Conservation (phyloP, 148 eudicot species). For the Vaccinium vitisidaea region DNA sequence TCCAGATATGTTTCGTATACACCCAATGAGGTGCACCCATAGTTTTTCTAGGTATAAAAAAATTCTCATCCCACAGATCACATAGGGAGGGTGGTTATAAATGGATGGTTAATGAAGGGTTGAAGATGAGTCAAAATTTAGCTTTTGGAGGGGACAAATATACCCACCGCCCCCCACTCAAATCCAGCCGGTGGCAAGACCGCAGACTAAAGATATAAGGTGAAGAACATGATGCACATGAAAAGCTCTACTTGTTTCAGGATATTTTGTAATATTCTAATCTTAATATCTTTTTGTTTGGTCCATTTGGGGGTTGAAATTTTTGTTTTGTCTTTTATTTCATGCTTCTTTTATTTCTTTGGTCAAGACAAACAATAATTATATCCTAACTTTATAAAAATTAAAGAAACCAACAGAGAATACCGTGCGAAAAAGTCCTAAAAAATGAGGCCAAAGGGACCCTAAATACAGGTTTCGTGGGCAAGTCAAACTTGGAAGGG, state of each 20-base stretch:
- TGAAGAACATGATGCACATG: not conserved
- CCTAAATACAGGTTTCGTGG: no score
- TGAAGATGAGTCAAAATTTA: not conserved
- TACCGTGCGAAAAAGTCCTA: no score
- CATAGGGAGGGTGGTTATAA: not conserved
- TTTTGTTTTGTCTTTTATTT: not conserved
- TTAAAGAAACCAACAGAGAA: no score
- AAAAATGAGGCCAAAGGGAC: no score
- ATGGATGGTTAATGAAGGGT: not conserved
- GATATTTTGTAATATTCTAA: not conserved
- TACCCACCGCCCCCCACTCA: not conserved
- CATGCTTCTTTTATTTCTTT: no score
- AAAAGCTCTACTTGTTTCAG: not conserved
- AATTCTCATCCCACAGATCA: not conserved
- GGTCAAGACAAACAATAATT: no score
- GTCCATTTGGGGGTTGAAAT: not conserved
- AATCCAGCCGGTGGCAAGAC: conserved; percentile 12
- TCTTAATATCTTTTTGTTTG: not conserved
- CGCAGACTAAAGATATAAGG: not conserved
- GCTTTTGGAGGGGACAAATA: not conserved
- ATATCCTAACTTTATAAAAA: no score
- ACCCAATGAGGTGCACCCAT: no score
- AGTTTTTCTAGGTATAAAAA: no score
- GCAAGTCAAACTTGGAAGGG: no score
- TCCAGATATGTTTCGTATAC: no score